Base-by-base conservation (phyloP, 192 early-diverging fungal genomes). In the Coemansia sp. region DNA sequence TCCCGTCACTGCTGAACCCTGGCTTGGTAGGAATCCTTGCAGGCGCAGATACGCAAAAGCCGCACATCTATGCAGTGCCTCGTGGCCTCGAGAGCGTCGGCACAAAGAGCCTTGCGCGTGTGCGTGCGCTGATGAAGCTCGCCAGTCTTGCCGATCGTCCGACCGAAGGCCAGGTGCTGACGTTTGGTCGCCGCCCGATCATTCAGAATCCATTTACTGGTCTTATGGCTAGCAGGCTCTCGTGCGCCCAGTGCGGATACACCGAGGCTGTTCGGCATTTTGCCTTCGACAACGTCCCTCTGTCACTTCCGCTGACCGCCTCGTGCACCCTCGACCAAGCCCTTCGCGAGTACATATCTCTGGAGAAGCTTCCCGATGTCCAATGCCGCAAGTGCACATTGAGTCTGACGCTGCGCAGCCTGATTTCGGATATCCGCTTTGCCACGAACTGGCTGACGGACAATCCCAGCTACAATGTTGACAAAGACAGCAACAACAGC, bases 211-310 rank as follows among this genome's bases (percentile, higher is more conserved):
- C 94, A 0, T 85, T 96, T 63, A 84, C 86, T 5, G 94, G 94
- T 6, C 58, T 93, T 63, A 74, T 86, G 34, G 92, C 90, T 6
- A 88, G 79, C 59, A 82, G 86, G 20, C 83, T 93, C 47, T 88
- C 89, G 23, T 96, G 94, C 62, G 74, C 82, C 40, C 80, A 86
- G 38, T 96, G 94, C 57, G 87, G 89, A 6, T 92, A 93, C 48
- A 88, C 89, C 15, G 85, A 86, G 55, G 87, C 87, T 0, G 80
- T 91, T 14, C 86, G 89, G 0, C 91, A 92, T 59, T 89, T 89
- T 67, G 84, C 88, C 17, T 94, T 94, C 76, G 90, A 92, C 69
- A 92, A 89, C 55, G 61, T 92, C 0, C 89, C 88, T 15, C 72
- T 93, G n/a, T 76, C 83, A 23, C 68, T 90, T 40, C 91, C 93